phyloP scores from a whole-genome alignment of 179 eudicot genomes.

The Sideroxylon spinosum region DNA sequence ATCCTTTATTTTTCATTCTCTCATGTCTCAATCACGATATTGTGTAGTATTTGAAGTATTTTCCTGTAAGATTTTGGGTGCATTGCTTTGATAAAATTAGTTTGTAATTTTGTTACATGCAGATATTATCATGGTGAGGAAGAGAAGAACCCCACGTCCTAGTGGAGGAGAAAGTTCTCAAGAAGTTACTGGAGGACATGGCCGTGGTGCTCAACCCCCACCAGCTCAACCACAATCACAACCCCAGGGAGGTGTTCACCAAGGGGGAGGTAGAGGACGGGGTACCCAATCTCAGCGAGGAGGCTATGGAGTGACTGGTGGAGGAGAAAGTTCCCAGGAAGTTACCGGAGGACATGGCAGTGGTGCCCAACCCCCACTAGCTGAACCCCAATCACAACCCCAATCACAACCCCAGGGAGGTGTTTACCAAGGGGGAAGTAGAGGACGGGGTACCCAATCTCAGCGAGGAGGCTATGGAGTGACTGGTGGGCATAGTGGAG shows the following conservation, averaged over 20 bases:
- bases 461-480: slow-evolving; percentile 57
- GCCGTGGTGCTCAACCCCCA: slow-evolving; percentile 33
- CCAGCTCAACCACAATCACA: slow-evolving; percentile 17
- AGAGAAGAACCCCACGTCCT: slow-evolving; percentile 56
- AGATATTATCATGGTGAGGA: slow-evolving; percentile 66
- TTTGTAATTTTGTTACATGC: neutral
- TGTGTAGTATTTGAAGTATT: neutral
- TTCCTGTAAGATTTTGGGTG: neutral
- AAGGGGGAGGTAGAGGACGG: slow-evolving; percentile 50
- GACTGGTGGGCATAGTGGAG: slow-evolving; percentile 38
- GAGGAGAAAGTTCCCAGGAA: slow-evolving; percentile 71
- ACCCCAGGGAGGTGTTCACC: slow-evolving; percentile 36
- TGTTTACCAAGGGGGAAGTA: slow-evolving; percentile 48
- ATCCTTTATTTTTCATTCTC: neutral
- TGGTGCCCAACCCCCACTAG: slow-evolving; percentile 30
- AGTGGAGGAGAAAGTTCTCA: slow-evolving; percentile 64
- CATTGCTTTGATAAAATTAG: neutral
- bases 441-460: slow-evolving; percentile 40
- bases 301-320: slow-evolving; percentile 50
- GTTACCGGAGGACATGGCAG: slow-evolving; percentile 34
- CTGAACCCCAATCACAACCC: slow-evolving; percentile 30
- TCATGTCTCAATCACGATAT: neutral
- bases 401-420: slow-evolving; percentile 32
- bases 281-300: slow-evolving; percentile 43
- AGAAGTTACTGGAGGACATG: slow-evolving; percentile 41